Conservation (phyloP, 192 early-diverging fungal genomes). For the Coemansia sp. region DNA sequence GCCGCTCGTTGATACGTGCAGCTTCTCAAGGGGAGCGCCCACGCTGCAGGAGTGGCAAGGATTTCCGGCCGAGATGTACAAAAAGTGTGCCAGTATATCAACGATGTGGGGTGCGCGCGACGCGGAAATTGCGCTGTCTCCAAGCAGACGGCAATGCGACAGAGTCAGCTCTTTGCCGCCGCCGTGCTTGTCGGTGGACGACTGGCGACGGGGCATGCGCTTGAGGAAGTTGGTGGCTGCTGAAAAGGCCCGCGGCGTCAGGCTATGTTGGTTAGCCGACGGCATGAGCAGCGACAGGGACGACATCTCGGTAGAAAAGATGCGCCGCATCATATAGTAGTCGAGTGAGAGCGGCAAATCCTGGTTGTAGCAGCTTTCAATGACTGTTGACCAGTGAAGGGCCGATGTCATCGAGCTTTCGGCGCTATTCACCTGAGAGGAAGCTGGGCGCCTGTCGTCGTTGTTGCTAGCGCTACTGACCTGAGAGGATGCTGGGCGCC, state of each 20-base stretch:
- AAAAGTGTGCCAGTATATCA: slow-evolving; percentile 40
- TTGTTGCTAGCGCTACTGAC: neutral
- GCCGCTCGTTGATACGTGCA: slow-evolving; percentile 37
- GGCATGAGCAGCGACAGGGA: slow-evolving; percentile 20
- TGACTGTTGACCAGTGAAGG: slow-evolving; percentile 21
- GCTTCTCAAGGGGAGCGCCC: slow-evolving; percentile 31
- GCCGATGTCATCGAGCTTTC: neutral
- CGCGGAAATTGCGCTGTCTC: slow-evolving; percentile 5
- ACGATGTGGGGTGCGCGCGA: slow-evolving; percentile 25
- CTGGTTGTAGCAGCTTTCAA: slow-evolving; percentile 25
- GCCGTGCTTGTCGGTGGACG: slow-evolving; percentile 14
- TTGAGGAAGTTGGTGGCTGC: slow-evolving; percentile 33
- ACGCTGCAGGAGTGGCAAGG: slow-evolving; percentile 39
- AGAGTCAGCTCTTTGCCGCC: slow-evolving; percentile 25
- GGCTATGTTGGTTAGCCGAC: slow-evolving; percentile 6
- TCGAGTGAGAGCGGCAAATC: slow-evolving; percentile 38
- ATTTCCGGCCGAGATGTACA: slow-evolving; percentile 31
- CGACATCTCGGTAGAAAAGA: slow-evolving; percentile 45
- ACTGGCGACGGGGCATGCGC: slow-evolving; percentile 49
- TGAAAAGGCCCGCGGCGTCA: slow-evolving; percentile 18
- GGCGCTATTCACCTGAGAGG: neutral
- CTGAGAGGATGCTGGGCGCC: neutral
- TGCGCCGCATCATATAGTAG: slow-evolving; percentile 45
- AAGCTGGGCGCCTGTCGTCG: neutral
- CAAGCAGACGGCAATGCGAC: slow-evolving; percentile 27